Conservation (phyloP, 2,329 filamentous ascomycete species). For the Ceratocystis smalleyi region DNA sequence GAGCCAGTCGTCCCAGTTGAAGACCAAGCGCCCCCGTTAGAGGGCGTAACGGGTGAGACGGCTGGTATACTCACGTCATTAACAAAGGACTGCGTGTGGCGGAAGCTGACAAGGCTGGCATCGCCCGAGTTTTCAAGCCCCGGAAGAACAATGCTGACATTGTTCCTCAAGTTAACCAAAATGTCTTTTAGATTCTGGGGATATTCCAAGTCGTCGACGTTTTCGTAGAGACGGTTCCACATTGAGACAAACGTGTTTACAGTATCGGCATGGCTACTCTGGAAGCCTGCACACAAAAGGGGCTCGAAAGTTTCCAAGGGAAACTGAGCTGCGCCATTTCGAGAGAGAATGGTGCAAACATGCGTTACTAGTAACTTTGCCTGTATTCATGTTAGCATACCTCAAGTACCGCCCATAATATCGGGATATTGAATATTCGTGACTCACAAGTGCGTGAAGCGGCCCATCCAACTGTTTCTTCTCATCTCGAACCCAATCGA, state of each 20-base stretch:
- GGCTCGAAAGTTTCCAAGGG: constrained; percentile 39
- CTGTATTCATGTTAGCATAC: constrained; percentile 23
- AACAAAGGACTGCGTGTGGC: constrained; percentile 18
- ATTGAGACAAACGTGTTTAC: constrained; percentile 35
- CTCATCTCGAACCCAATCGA: constrained; percentile 45
- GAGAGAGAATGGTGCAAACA: constrained; percentile 28
- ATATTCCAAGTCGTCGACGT: constrained; percentile 44
- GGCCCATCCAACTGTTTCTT: constrained; percentile 23
- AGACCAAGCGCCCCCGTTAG: neutral
- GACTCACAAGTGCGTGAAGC: constrained; percentile 32
- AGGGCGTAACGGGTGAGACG: constrained; percentile 16
- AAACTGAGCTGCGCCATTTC: constrained; percentile 26
- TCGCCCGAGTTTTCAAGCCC: constrained; percentile 23
- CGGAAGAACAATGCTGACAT: constrained; percentile 33
- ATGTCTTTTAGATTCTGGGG: constrained; percentile 47
- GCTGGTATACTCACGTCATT: constrained; percentile 1
- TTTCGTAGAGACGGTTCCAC: constrained; percentile 59
- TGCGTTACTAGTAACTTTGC: constrained; percentile 35
- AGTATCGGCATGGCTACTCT: constrained; percentile 39
- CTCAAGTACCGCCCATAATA: constrained; percentile 11
- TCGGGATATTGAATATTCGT: neutral
- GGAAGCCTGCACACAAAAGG: constrained; percentile 40
- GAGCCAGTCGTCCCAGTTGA: neutral
- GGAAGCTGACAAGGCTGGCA: constrained; percentile 20
- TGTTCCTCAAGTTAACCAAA: constrained; percentile 43